phyloP scores from a whole-genome alignment of 2,329 filamentous ascomycete genomes.

The Fusarium setosum region DNA sequence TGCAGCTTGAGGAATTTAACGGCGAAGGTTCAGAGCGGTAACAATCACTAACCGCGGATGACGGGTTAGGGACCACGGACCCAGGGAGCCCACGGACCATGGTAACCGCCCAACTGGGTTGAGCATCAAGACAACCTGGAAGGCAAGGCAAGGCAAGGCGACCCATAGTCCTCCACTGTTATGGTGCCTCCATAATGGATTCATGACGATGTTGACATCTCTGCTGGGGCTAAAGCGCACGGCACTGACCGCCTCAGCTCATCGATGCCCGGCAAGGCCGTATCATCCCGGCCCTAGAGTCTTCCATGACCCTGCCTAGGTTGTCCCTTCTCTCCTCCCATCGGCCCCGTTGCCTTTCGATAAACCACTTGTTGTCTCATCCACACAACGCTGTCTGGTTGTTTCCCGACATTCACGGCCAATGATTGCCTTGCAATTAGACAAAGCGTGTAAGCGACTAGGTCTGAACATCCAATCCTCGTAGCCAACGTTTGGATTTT shows the following conservation, averaged over 20 bases:
- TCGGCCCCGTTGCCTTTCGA: constrained; percentile 11
- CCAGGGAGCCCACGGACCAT: constrained; percentile 7
- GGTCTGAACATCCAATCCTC: not conserved
- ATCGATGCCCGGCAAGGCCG: constrained; percentile 11
- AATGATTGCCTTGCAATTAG: constrained; percentile 1
- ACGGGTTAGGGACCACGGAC: constrained; percentile 1
- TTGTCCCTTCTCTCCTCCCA: constrained; percentile 7
- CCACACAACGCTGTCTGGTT: not conserved
- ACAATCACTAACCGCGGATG: not conserved
- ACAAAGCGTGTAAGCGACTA: not conserved
- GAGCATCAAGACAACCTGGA: constrained; percentile 7
- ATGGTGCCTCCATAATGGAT: constrained; percentile 22
- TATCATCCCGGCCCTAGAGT: constrained; percentile 22
- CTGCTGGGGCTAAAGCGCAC: constrained; percentile 14
- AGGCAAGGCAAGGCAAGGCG: constrained; percentile 15
- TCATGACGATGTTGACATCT: constrained; percentile 22
- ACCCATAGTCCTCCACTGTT: constrained; percentile 15
- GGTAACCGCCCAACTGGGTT: constrained; percentile 13
- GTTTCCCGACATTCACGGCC: not conserved
- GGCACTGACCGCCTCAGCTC: constrained; percentile 32
- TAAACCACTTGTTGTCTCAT: constrained; percentile 5
- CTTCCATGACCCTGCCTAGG: constrained; percentile 1
- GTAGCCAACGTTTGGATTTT: not conserved
- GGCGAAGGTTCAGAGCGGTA: not conserved
- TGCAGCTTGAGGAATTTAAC: not conserved